Evolutionary conservation across 2,329 filamentous ascomycete genomes (phyloP), one percentile per base, ranked within the genome.

Genomic region (Fusarium incarnatum): DNA sequence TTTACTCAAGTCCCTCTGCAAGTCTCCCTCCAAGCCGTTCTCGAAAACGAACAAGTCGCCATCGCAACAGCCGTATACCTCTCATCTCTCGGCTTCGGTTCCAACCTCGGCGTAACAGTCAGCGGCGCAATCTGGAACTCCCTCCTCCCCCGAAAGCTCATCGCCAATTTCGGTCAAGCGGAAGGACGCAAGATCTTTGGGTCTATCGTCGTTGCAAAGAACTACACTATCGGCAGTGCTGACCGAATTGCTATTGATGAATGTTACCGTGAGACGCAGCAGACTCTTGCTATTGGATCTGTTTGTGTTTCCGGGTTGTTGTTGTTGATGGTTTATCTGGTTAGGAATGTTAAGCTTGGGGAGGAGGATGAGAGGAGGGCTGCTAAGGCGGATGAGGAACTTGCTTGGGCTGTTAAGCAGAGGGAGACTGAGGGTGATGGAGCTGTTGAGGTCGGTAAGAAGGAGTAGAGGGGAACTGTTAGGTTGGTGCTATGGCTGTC

Each of bases 61-160:
- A 60, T 71, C 3, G 68, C 68, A 0, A 71, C 68, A 1, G 69
- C 69, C 0, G 69, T 72, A 0, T 72, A 70, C 8, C 62, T 72
- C 1, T 72, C 69, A 0, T 72, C 69, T 0, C 57, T 72, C 0
- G 69, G 69, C 0, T 64, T 72, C 2, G 69, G 69, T 5, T 72
- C 69, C 5, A 72, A 72, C 13, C 55, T 72, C 0, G 69, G 69
- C 1, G 54, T 57, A 0, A 72, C 69, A 1, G 48, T 72, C 20
- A 72, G 69, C 2, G 69, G 69, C 0, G 69, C 66, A 2, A 70
- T 72, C 1, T 72, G 69, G 69, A 72, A 72, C 42, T 72, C 69
- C 1, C 45, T 72, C 0, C 58, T 72, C 3, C 69, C 69, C 0
- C 42, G 56, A 1, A 72, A 72, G 0, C 66, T 72, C 1, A 41